A percentile compares a stretch with the other conserved stretches of the same genome.
phyloP scores from a whole-genome alignment of 768 basidiomycete genomes.

The Mycena crocata region DNA sequence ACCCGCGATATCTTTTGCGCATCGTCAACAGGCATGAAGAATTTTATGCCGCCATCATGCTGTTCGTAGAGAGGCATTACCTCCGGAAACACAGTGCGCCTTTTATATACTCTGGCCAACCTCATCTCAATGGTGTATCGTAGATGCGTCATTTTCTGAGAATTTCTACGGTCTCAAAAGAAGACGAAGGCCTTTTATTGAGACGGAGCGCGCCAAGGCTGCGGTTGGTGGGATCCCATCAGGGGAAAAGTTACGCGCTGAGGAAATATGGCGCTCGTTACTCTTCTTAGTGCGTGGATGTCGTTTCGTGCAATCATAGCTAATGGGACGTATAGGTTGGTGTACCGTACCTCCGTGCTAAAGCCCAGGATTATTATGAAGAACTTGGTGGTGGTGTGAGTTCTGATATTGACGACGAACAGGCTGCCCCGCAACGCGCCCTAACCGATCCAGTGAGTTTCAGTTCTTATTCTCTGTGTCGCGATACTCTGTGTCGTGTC shows the following conservation, averaged over 20 bases:
- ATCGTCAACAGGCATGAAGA: constrained; percentile 97
- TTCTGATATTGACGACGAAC: constrained; percentile 71
- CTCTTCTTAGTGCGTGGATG: constrained; percentile 76
- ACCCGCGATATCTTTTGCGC: constrained; percentile 91
- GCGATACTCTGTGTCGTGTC: too few relatives aligned
- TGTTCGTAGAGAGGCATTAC: constrained; percentile 92
- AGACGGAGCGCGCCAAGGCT: constrained; percentile 72
- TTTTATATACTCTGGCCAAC: not conserved
- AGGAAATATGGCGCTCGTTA: constrained; percentile 82
- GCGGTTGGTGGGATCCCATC: constrained; percentile 75
- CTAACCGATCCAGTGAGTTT: constrained; percentile 64
- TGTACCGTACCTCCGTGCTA: constrained; percentile 89
- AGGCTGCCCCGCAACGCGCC: constrained; percentile 55
- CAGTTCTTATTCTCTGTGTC: constrained; percentile 3
- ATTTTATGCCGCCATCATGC: constrained; percentile 90
- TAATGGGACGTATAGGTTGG: constrained; percentile 67
- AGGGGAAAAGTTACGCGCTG: constrained; percentile 72
- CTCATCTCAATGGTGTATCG: not conserved
- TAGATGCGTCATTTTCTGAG: constrained; percentile 95
- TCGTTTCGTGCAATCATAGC: not conserved
- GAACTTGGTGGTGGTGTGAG: constrained; percentile 85
- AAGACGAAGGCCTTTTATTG: constrained; percentile 75
- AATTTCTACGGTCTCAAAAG: constrained; percentile 96
- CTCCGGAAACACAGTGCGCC: constrained; percentile 84
- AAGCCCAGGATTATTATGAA: constrained; percentile 92